Percentiles rank a stretch among this genome's conserved stretches.
Conservation (phyloP, 306 rosid genomes). For the Casuarina glauca region DNA sequence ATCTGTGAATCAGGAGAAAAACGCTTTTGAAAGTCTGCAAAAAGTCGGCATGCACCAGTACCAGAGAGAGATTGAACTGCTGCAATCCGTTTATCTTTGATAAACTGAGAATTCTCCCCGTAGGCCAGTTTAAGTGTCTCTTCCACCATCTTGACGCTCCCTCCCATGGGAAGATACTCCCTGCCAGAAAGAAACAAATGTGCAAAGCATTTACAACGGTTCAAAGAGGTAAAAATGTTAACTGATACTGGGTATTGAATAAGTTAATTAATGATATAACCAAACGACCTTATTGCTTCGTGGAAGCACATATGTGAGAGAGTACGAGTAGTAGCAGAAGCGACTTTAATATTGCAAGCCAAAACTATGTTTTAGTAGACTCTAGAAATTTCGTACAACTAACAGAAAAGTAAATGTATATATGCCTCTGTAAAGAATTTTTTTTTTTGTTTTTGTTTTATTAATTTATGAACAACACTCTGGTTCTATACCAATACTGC, state of each 20-base stretch:
- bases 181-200: slow-evolving; percentile 36
- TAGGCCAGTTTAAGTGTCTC: slow-evolving; percentile 91
- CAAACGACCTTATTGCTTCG: neutral
- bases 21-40: slow-evolving; percentile 93
- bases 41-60: slow-evolving; percentile 93
- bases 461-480: neutral
- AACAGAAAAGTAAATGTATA: neutral
- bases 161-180: slow-evolving; percentile 99
- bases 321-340: neutral
- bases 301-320: neutral
- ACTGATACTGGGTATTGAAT: too few relatives aligned
- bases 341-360: neutral
- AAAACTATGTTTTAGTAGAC: neutral
- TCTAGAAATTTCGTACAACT: neutral
- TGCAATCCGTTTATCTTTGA: slow-evolving; percentile 89
- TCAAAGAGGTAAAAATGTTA: neutral
- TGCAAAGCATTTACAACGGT: slow-evolving; percentile 19
- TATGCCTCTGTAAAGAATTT: neutral
- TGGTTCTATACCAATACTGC: neutral
- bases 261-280: neutral
- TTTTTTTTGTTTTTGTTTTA: neutral
- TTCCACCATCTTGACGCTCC: slow-evolving; percentile 79
- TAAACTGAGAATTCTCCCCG: slow-evolving; percentile 78
- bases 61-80: slow-evolving; percentile 96
- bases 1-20: slow-evolving; percentile 77